phyloP scores from a whole-genome alignment of 2,329 filamentous ascomycete genomes.

The Didymella arachidicola region DNA sequence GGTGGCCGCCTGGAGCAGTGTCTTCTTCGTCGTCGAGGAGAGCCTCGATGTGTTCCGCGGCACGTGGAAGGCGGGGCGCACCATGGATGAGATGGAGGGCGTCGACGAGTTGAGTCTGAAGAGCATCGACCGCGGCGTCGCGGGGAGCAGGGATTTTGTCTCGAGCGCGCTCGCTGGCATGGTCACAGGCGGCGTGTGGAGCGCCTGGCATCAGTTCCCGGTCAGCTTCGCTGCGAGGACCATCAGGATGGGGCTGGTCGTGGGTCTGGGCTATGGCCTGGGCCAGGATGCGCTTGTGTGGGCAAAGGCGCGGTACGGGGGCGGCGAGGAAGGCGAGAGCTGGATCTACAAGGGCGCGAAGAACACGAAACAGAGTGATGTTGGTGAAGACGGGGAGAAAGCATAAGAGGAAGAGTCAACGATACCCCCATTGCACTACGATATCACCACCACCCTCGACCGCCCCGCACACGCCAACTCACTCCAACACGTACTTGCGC shows the following conservation, averaged over 20 bases:
- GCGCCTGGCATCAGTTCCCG: slow-evolving; percentile 82
- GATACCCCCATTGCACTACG: neutral
- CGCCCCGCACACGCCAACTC: neutral
- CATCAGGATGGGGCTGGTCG: slow-evolving; percentile 78
- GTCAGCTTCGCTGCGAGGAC: slow-evolving; percentile 68
- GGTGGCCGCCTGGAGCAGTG: slow-evolving; percentile 74
- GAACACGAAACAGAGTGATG: slow-evolving; percentile 32
- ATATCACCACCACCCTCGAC: neutral
- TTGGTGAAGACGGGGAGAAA: neutral
- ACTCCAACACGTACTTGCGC: slow-evolving; percentile 29
- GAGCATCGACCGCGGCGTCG: slow-evolving; percentile 39
- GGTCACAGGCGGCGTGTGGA: slow-evolving; percentile 85
- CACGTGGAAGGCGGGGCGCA: slow-evolving; percentile 54
- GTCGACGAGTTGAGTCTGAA: slow-evolving; percentile 46
- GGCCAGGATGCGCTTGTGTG: slow-evolving; percentile 78
- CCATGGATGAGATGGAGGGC: slow-evolving; percentile 46
- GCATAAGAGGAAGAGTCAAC: neutral
- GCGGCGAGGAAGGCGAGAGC: slow-evolving; percentile 44
- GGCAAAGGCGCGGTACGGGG: slow-evolving; percentile 55
- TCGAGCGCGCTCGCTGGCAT: slow-evolving; percentile 84
- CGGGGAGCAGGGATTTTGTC: slow-evolving; percentile 69
- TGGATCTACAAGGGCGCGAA: slow-evolving; percentile 53
- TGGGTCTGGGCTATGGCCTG: slow-evolving; percentile 81
- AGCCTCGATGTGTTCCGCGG: slow-evolving; percentile 75
- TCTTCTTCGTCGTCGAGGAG: slow-evolving; percentile 85